Evolutionary conservation across 352 stramenopile genomes (phyloP).

Genomic region (Pythium insidiosum): DNA sequence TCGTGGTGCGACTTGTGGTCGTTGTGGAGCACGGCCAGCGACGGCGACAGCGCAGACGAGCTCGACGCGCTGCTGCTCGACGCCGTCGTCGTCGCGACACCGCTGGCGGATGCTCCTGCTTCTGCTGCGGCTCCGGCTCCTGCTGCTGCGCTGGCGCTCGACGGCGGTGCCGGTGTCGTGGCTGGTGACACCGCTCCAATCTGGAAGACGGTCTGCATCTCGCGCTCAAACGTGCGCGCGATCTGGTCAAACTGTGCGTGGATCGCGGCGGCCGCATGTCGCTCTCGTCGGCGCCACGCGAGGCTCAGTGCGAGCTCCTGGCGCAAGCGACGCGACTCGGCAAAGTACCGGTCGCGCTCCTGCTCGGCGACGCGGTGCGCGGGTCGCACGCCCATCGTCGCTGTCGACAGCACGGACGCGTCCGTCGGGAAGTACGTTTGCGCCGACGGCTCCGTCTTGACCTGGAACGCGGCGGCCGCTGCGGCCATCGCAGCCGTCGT

Average conservation of each 20-base stretch:
- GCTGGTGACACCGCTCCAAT: constrained; percentile 16
- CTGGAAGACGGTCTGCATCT: constrained; percentile 36
- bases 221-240: constrained; percentile 45
- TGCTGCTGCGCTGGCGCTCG: constrained; percentile 2
- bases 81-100: constrained; percentile 3
- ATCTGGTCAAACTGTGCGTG: constrained; percentile 42
- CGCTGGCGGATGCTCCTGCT: background rate
- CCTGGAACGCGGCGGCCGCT: constrained; percentile 14
- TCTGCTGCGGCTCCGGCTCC: constrained; percentile 7
- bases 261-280: constrained; percentile 24
- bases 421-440: constrained; percentile 62
- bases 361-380: constrained; percentile 27
- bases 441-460: constrained; percentile 61
- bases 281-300: constrained; percentile 35
- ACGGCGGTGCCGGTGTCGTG: too few relatives aligned
- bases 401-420: constrained; percentile 42
- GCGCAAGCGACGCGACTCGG: constrained; percentile 52
- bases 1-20: constrained; percentile 26
- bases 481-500: background rate
- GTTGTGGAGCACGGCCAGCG: too few relatives aligned
- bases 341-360: constrained; percentile 65
- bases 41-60: too few relatives aligned
- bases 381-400: constrained; percentile 16
- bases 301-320: constrained; percentile 49
- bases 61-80: too few relatives aligned